Base-by-base conservation (phyloP, 768 basidiomycete genomes). In the Kwoniella sp. region DNA sequence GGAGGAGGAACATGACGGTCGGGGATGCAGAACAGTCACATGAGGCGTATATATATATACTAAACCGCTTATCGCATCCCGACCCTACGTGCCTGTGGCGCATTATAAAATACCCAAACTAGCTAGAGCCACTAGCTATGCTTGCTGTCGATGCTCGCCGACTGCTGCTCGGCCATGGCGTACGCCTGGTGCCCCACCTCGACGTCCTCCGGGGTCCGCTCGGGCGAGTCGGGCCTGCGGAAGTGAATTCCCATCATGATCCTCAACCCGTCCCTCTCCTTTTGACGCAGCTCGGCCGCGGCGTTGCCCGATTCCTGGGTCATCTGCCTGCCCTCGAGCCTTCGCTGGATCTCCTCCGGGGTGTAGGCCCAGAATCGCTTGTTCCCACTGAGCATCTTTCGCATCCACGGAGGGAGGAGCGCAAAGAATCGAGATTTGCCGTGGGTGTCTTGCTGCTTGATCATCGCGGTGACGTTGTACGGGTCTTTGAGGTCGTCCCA, bases 401-500 rank as follows among this genome's bases (percentile, higher is more conserved):
- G 53, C 50, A 65, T 41, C 67, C 67, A 69, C 0, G 67, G 67
- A 28, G 67, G 67, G 2, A 69, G 37, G 17, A 69, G 37, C 8
- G 63, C 60, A 10, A 55, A 32, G 49, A 60, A 43, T 12, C 38
- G 34, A 22, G 55, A 54, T 26, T 42, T 31, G 17, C 62, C 62
- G 25, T 56, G 46, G 3, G 38, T 46, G n/a, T 56, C 47, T 40
- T 63, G 66, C 34, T 52, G 50, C 29, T 50, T 55, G 50, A 65
- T 43, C 60, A 69, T 63, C 25, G 63, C 67, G 27, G 49, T 33
- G 33, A 63, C 57, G 26, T 60, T 45, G 55, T 69, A 69, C 7
- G 67, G 67, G 31, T 69, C 67, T 36, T 69, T 69, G 36, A 65
- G 57, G 50, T 65, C 63, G 53, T 65, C 40, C 67, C 67, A 69